Percentiles rank a stretch among this genome's conserved stretches.
Evolutionary conservation across 805 yeast species (phyloP).

Genomic region (Kluyveromyces starmeri): DNA sequence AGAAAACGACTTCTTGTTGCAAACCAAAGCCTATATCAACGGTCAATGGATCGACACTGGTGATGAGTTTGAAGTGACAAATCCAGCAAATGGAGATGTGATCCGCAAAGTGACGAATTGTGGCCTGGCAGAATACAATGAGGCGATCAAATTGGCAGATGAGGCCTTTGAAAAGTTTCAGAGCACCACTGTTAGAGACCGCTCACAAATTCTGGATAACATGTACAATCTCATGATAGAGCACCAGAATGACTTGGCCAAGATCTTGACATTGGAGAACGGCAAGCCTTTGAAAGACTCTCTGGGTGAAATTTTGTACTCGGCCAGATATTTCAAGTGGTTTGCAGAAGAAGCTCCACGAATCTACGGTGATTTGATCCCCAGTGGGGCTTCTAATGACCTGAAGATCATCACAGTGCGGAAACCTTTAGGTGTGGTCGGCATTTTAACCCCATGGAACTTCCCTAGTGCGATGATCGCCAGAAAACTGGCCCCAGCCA

Average conservation of each 20-base stretch:
- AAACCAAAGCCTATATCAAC: slow-evolving; percentile 46
- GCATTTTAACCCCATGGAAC: slow-evolving; percentile 67
- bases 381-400: slow-evolving; percentile 40
- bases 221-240: slow-evolving; percentile 47
- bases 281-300: slow-evolving; percentile 70
- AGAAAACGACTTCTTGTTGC: slow-evolving; percentile 37
- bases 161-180: slow-evolving; percentile 45
- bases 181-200: slow-evolving; percentile 45
- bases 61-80: slow-evolving; percentile 43
- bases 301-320: slow-evolving; percentile 57
- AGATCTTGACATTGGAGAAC: slow-evolving; percentile 56
- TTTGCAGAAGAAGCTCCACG: slow-evolving; percentile 74
- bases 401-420: slow-evolving; percentile 47
- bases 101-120: slow-evolving; percentile 45
- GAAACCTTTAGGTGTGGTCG: slow-evolving; percentile 79
- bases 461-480: slow-evolving; percentile 63
- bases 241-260: slow-evolving; percentile 58
- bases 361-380: slow-evolving; percentile 54
- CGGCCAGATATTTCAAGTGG: slow-evolving; percentile 71
- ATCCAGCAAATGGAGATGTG: slow-evolving; percentile 55
- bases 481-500: slow-evolving; percentile 55
- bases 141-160: slow-evolving; percentile 49
- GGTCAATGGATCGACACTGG: slow-evolving; percentile 51
- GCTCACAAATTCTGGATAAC: slow-evolving; percentile 43
- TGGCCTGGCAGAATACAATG: slow-evolving; percentile 36